Percentiles rank a stretch among this genome's conserved stretches.
These are phyloP conservation scores for Colletotrichum sp. DNA, from an alignment of 2,329 filamentous ascomycete species.

Conservation along the genomic window DNA sequence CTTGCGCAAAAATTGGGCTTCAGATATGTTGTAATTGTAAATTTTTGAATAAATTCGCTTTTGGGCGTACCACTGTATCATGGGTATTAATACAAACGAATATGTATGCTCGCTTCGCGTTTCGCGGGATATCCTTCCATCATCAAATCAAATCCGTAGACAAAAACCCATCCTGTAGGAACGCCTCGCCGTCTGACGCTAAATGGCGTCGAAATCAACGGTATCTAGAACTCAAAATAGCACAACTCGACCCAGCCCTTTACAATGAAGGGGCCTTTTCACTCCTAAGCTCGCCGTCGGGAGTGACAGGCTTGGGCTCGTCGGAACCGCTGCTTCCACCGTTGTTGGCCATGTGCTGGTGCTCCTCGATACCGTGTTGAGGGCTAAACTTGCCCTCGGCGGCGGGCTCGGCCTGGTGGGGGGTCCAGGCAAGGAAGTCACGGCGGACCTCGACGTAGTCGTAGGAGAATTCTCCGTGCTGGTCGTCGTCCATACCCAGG, in stretches of 20 bases:
- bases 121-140: conserved; percentile 20
- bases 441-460: conserved; percentile 89
- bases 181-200: conserved; percentile 15
- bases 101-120: conserved; percentile 10
- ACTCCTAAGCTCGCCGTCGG: conserved; percentile 8
- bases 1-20: background rate
- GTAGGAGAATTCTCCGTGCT: conserved; percentile 89
- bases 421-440: conserved; percentile 88
- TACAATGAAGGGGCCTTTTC: conserved; percentile 18
- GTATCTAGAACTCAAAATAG: background rate
- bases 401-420: conserved; percentile 70
- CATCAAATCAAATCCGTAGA: background rate
- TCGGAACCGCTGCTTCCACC: conserved; percentile 18
- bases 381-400: conserved; percentile 64
- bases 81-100: conserved; percentile 21
- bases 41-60: background rate
- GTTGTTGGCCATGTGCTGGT: conserved; percentile 48
- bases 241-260: background rate
- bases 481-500: conserved; percentile 88
- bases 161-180: conserved; percentile 15
- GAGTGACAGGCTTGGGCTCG: conserved; percentile 14
- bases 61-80: conserved; percentile 6
- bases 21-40: background rate
- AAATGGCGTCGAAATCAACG: background rate
- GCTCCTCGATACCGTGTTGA: conserved; percentile 75